A percentile compares a stretch with the other conserved stretches of the same genome.
Evolutionary conservation across 2,329 filamentous ascomycete species (phyloP).

Genomic region (Clonostachys byssicola): DNA sequence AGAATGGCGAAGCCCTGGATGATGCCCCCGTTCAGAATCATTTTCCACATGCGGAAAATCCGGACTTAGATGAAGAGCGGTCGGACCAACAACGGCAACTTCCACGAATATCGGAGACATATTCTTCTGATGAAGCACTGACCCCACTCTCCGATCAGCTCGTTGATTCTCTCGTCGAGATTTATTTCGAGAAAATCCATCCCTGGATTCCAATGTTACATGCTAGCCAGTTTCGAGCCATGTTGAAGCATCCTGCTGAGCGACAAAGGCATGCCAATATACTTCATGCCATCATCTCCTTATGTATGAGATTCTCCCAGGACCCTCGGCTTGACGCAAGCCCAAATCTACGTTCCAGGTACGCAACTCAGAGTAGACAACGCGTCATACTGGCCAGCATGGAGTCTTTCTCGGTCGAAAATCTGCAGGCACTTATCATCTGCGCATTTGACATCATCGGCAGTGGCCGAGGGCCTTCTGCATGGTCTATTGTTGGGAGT

Average conservation of each 20-base stretch:
- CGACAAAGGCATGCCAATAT: slow-evolving; percentile 17
- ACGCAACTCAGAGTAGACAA: slow-evolving; percentile 9
- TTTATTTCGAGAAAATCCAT: slow-evolving; percentile 28
- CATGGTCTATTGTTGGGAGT: slow-evolving; percentile 31
- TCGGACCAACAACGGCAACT: too few species aligned
- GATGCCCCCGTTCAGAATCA: too few species aligned
- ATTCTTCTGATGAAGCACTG: neutral
- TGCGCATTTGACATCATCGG: slow-evolving; percentile 29
- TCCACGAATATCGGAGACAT: too few species aligned
- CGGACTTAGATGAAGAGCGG: neutral
- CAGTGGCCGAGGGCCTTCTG: slow-evolving; percentile 20
- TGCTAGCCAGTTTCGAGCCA: slow-evolving; percentile 15
- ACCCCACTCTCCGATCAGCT: slow-evolving; percentile 16
- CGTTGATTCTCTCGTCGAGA: slow-evolving; percentile 22
- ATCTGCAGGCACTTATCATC: slow-evolving; percentile 25
- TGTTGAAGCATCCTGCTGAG: slow-evolving; percentile 9
- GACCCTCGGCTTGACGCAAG: slow-evolving; percentile 10
- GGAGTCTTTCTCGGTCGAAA: slow-evolving; percentile 26
- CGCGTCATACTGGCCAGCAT: slow-evolving; percentile 22
- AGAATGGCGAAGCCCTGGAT: too few species aligned
- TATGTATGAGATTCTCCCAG: slow-evolving; percentile 18
- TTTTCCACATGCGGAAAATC: neutral
- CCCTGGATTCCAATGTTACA: slow-evolving; percentile 27
- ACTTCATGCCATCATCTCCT: slow-evolving; percentile 25
- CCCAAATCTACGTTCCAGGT: slow-evolving; percentile 16